These are phyloP conservation scores for Scleroderma citrinum DNA, from an alignment of 768 basidiomycete species.

Conservation along the genomic window DNA sequence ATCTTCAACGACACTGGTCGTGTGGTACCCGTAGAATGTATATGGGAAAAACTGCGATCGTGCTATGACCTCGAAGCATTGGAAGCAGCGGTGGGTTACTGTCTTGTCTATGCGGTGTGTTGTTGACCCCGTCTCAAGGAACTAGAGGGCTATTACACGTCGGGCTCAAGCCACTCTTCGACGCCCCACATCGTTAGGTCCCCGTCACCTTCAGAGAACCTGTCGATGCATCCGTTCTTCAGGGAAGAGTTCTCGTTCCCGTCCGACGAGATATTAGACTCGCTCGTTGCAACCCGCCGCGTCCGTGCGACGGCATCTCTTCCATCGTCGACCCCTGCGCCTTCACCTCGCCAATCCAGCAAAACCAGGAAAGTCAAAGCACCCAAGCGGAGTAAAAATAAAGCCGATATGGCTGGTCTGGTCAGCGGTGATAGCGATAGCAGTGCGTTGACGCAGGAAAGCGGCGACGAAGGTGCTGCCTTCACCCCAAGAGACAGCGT, in stretches of 20 bases:
- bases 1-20: constrained; percentile 69
- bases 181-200: constrained; percentile 52
- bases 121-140: constrained; percentile 25
- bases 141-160: constrained; percentile 42
- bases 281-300: constrained; percentile 56
- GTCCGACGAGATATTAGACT: constrained; percentile 52
- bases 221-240: constrained; percentile 66
- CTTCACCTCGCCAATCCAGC: constrained; percentile 39
- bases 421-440: constrained; percentile 80
- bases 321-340: constrained; percentile 49
- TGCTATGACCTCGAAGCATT: constrained; percentile 75
- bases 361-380: constrained; percentile 37
- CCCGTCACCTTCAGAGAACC: constrained; percentile 65
- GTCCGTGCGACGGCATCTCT: constrained; percentile 57
- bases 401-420: constrained; percentile 62
- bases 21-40: constrained; percentile 49
- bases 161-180: constrained; percentile 32
- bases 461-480: constrained; percentile 61
- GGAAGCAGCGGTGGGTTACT: constrained; percentile 56
- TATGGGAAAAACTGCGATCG: constrained; percentile 69
- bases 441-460: constrained; percentile 78
- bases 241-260: constrained; percentile 62
- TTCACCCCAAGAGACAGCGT: constrained; percentile 63
- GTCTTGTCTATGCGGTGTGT: constrained; percentile 3
- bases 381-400: constrained; percentile 40